phyloP scores from a whole-genome alignment of 75 land plant species.

The Picea sitchensis region DNA sequence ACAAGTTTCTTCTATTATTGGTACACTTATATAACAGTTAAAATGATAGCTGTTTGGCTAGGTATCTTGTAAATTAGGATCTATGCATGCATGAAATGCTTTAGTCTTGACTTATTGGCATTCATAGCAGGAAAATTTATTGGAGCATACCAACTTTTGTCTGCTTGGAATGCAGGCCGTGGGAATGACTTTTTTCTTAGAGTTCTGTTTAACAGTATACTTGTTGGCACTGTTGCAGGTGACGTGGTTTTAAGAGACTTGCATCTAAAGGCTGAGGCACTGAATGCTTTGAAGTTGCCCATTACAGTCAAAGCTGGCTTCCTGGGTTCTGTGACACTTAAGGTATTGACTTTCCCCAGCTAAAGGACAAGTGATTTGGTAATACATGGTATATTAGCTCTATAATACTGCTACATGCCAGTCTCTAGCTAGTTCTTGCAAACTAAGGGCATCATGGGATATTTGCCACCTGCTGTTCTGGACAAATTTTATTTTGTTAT shows the following conservation, averaged over 20 bases:
- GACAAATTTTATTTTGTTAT: not conserved
- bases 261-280: slow-evolving; percentile 91
- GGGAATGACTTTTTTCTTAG: slow-evolving; percentile 6
- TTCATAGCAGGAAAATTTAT: not conserved
- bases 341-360: slow-evolving; percentile 40
- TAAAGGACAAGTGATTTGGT: not conserved
- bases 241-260: slow-evolving; percentile 95
- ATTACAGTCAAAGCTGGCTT: slow-evolving; percentile 95
- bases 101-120: not conserved
- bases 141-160: not conserved
- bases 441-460: no score
- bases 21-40: not conserved
- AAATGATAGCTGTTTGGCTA: not conserved
- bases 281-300: slow-evolving; percentile 86
- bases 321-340: slow-evolving; percentile 90
- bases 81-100: not conserved
- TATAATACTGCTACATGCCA: no score
- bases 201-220: not conserved
- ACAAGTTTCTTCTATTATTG: not conserved
- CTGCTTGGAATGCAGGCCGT: not conserved
- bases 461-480: not conserved
- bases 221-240: slow-evolving; percentile 43
- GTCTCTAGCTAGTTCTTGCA: not conserved
- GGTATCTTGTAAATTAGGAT: not conserved
- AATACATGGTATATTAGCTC: not conserved